Percentiles rank a stretch among this genome's conserved stretches.
These are phyloP conservation scores for Heliocybe sulcata DNA, from an alignment of 1,284 basidiomycete species.

Conservation along the genomic window DNA sequence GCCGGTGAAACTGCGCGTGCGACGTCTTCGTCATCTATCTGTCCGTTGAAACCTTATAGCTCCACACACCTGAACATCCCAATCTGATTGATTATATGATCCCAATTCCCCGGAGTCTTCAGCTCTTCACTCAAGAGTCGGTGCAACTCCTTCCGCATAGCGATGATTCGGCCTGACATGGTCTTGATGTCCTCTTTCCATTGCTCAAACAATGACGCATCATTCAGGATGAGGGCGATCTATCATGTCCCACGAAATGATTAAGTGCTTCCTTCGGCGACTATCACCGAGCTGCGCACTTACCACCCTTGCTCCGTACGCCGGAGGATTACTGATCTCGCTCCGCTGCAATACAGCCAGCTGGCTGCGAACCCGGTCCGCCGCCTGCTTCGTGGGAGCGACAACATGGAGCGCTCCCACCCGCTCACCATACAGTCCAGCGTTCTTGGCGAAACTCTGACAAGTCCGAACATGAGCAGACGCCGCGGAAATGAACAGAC, in stretches of 20 bases:
- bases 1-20: conserved; percentile 64
- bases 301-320: conserved; percentile 85
- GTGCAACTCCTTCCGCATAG: conserved; percentile 81
- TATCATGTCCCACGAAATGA: conserved; percentile 19
- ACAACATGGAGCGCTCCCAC: conserved; percentile 83
- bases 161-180: conserved; percentile 90
- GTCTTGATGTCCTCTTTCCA: conserved; percentile 90
- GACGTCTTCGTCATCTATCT: background rate
- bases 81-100: conserved; percentile 86
- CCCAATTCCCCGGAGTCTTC: conserved; percentile 90
- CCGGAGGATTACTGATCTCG: conserved; percentile 92
- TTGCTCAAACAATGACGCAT: conserved; percentile 65
- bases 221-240: conserved; percentile 77
- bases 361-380: conserved; percentile 76
- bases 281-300: conserved; percentile 17
- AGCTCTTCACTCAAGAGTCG: conserved; percentile 75
- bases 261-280: background rate
- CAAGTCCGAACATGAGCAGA: background rate
- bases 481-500: background rate
- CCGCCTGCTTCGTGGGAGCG: conserved; percentile 51
- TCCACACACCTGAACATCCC: conserved; percentile 81
- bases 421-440: conserved; percentile 89
- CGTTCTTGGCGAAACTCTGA: conserved; percentile 95
- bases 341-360: conserved; percentile 82
- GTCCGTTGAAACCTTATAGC: background rate